Evolutionary conservation across 208 protist species (phyloP).

Genomic region (Giardia duodenalis): DNA sequence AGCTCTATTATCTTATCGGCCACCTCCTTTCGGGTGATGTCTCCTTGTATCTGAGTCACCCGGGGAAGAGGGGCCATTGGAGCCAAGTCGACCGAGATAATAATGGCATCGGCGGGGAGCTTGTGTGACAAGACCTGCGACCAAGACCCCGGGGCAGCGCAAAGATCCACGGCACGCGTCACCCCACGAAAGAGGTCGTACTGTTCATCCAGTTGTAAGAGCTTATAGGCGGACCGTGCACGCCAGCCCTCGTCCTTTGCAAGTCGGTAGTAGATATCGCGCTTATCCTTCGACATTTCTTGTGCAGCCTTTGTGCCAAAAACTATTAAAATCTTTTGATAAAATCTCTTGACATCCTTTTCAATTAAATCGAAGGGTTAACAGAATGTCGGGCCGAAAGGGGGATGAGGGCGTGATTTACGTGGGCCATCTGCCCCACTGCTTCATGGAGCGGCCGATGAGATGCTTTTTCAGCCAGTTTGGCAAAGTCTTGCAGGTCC

Average conservation of each 20-base stretch:
- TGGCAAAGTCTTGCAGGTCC: background rate
- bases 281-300: no score
- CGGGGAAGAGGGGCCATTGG: slow-evolving; percentile 80
- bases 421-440: background rate
- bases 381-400: no score
- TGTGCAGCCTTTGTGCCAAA: no score
- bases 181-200: slow-evolving; percentile 78
- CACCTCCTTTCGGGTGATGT: slow-evolving; percentile 35
- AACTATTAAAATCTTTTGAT: no score
- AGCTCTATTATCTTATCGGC: slow-evolving; percentile 17
- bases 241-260: slow-evolving; percentile 92
- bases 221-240: slow-evolving; percentile 94
- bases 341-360: no score
- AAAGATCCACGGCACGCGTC: slow-evolving; percentile 87
- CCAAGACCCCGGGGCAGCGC: slow-evolving; percentile 75
- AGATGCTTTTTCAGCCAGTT: slow-evolving; percentile 14
- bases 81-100: slow-evolving; percentile 77
- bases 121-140: slow-evolving; percentile 60
- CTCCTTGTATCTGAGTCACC: slow-evolving; percentile 55
- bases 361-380: no score
- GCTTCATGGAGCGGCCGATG: background rate
- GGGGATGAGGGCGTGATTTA: background rate
- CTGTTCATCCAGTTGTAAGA: slow-evolving; percentile 92
- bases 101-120: slow-evolving; percentile 41
- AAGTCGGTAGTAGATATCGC: slow-evolving; percentile 97